Evolutionary conservation across 495 filamentous ascomycete species (phyloP).

Genomic region (Oidiodendron maius): DNA sequence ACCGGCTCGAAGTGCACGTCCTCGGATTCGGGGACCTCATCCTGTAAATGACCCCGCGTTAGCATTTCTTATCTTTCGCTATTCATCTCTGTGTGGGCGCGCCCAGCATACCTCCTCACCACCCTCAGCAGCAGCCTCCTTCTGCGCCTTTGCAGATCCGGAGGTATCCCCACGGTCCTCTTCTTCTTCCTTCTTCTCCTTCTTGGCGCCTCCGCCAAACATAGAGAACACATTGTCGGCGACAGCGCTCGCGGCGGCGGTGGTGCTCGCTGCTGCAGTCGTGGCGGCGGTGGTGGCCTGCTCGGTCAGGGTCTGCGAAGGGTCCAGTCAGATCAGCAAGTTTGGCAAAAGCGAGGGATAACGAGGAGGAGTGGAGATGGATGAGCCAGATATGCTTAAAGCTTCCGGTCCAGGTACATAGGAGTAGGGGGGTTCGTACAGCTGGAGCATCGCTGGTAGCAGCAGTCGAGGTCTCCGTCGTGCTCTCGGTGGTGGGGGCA

Average conservation of each 20-base stretch:
- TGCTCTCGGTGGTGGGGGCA: conserved; percentile 12
- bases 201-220: conserved; percentile 94
- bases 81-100: background rate
- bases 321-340: too few species aligned
- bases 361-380: background rate
- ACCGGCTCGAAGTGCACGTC: conserved; percentile 98
- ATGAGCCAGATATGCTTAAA: too few species aligned
- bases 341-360: background rate
- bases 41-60: conserved; percentile 33
- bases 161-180: conserved; percentile 71
- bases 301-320: conserved; percentile 33
- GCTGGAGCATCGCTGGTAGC: conserved; percentile 35
- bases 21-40: conserved; percentile 71
- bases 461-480: conserved; percentile 12
- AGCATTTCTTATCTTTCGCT: background rate
- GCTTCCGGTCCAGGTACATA: too few species aligned
- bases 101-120: conserved; percentile 21
- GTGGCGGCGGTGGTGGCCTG: conserved; percentile 33
- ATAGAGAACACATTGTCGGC: conserved; percentile 85
- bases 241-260: conserved; percentile 44
- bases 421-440: conserved; percentile 5
- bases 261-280: conserved; percentile 37
- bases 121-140: conserved; percentile 57
- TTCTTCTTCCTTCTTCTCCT: conserved; percentile 69
- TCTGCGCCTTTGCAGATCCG: conserved; percentile 80